phyloP scores from a whole-genome alignment of 371 early-diverging fungal species.

The Mortierella sp. region DNA sequence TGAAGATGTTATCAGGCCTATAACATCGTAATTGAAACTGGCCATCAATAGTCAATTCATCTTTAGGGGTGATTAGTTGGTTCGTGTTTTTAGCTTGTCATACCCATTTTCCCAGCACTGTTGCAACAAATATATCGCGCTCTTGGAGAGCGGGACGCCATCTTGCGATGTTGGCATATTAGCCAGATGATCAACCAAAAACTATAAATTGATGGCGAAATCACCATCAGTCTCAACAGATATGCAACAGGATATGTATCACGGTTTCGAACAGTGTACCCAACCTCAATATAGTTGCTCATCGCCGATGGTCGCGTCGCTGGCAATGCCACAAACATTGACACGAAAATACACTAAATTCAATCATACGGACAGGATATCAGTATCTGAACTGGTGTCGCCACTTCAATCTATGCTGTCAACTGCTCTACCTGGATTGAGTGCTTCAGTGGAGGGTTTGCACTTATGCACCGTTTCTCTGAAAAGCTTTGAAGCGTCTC shows the following conservation, averaged over 20 bases:
- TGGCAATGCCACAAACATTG: conserved; percentile 33
- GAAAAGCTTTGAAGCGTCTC: conserved; percentile 21
- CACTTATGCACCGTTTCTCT: conserved; percentile 27
- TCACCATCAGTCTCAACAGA: neutral
- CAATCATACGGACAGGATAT: neutral
- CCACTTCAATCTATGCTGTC: neutral
- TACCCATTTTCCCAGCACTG: conserved; percentile 47
- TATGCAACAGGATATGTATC: too few species aligned
- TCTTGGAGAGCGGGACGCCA: conserved; percentile 12
- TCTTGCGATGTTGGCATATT: conserved; percentile 15
- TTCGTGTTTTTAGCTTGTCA: neutral
- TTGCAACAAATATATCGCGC: conserved; percentile 25
- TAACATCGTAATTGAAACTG: neutral
- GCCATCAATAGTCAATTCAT: neutral
- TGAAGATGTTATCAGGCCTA: conserved; percentile 45
- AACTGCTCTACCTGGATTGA: conserved; percentile 27
- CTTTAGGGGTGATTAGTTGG: neutral
- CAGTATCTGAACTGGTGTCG: neutral
- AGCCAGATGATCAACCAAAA: conserved; percentile 44
- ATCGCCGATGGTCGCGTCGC: conserved; percentile 22
- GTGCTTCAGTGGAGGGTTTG: conserved; percentile 6
- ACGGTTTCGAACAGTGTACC: neutral
- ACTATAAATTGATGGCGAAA: conserved; percentile 11
- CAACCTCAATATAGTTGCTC: conserved; percentile 43
- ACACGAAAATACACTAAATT: conserved; percentile 27